A percentile compares a stretch with the other conserved stretches of the same genome.
Evolutionary conservation across 2,329 filamentous ascomycete species (phyloP).

Genomic region (Fusarium ambrosium): DNA sequence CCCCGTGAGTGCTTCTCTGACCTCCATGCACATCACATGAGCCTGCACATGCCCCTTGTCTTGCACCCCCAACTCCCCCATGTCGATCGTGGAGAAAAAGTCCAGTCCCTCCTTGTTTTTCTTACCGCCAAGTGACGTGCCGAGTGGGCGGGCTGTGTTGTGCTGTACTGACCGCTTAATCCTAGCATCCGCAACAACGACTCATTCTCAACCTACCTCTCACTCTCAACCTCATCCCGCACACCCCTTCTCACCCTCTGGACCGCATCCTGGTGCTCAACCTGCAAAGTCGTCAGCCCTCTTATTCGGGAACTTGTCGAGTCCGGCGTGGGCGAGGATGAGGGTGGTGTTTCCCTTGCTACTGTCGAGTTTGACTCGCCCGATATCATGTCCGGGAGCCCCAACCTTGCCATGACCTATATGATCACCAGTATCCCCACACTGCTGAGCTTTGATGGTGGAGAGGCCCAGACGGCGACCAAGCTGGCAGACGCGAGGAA

Average conservation of each 20-base stretch:
- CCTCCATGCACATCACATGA: slow-evolving; percentile 4
- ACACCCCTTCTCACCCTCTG: slow-evolving; percentile 71
- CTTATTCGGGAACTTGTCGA: slow-evolving; percentile 63
- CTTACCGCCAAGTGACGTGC: slow-evolving; percentile 12
- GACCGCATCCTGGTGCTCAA: slow-evolving; percentile 70
- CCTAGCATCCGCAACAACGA: slow-evolving; percentile 66
- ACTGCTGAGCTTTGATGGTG: slow-evolving; percentile 68
- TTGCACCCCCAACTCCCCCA: slow-evolving; percentile 32
- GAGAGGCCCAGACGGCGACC: slow-evolving; percentile 64
- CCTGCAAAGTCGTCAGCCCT: slow-evolving; percentile 65
- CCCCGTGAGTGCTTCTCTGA: slow-evolving; percentile 48
- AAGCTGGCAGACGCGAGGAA: slow-evolving; percentile 64
- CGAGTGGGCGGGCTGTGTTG: neutral
- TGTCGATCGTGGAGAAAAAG: slow-evolving; percentile 34
- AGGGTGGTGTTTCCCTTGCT: slow-evolving; percentile 68
- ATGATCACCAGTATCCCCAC: slow-evolving; percentile 72
- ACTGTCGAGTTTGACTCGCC: slow-evolving; percentile 70
- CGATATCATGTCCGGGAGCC: slow-evolving; percentile 63
- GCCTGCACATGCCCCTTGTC: slow-evolving; percentile 11
- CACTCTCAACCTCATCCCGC: slow-evolving; percentile 66
- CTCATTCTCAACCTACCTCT: slow-evolving; percentile 68
- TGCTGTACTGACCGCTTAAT: slow-evolving; percentile 23
- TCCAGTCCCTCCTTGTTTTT: slow-evolving; percentile 8
- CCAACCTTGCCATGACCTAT: slow-evolving; percentile 64
- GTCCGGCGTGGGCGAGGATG: slow-evolving; percentile 65